Evolutionary conservation across 176 grass and related monocot genomes (phyloP).

Genomic region (Juncus effusus): DNA sequence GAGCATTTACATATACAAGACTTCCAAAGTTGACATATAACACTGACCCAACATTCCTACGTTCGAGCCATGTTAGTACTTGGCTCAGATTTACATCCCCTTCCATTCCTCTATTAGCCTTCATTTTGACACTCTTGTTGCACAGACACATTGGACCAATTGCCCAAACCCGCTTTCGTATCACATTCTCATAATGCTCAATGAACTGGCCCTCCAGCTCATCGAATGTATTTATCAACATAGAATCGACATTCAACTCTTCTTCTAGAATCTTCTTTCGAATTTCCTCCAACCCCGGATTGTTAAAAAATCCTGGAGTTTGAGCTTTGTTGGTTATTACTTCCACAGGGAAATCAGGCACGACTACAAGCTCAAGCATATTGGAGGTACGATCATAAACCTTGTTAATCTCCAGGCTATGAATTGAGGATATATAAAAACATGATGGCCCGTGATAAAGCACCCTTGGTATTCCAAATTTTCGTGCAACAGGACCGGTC

Average conservation of each 20-base stretch:
- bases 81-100: background rate
- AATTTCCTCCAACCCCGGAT: background rate
- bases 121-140: conserved; percentile 24
- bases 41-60: background rate
- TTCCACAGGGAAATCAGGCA: conserved; percentile 32
- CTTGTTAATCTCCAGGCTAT: conserved; percentile 30
- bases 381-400: conserved; percentile 27
- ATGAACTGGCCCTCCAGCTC: conserved; percentile 31
- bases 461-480: conserved; percentile 19
- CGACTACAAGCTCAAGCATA: conserved; percentile 25
- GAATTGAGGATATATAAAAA: conserved; percentile 30
- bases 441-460: conserved; percentile 45
- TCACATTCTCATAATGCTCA: background rate
- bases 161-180: conserved; percentile 41
- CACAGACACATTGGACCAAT: conserved; percentile 43
- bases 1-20: background rate
- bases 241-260: conserved; percentile 45
- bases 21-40: conserved; percentile 4
- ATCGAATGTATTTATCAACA: conserved; percentile 54
- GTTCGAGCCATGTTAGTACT: background rate
- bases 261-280: conserved; percentile 5
- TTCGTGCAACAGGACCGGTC: conserved; percentile 12
- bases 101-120: background rate
- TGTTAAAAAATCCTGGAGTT: conserved; percentile 22
- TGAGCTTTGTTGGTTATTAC: conserved; percentile 27